phyloP scores from a whole-genome alignment of 805 yeast genomes.

The Zygoascus biomembranicola region DNA sequence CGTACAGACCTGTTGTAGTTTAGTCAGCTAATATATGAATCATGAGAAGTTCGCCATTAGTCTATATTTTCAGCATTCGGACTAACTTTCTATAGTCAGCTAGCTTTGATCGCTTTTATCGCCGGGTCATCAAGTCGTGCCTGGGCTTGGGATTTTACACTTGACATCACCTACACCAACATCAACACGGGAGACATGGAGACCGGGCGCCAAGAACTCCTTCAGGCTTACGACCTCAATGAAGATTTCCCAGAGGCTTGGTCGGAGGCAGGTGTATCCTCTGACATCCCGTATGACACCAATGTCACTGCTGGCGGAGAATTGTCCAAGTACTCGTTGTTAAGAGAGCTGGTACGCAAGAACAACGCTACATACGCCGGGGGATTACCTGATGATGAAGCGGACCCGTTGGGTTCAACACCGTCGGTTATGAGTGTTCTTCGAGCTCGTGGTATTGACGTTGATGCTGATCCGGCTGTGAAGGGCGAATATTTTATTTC shows the following conservation, averaged over 20 bases:
- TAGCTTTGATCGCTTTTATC: no score
- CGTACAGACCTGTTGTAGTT: no score
- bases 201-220: constrained; percentile 2
- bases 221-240: constrained; percentile 14
- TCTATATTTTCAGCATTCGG: no score
- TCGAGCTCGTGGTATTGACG: constrained; percentile 33
- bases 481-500: constrained; percentile 44
- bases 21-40: no score
- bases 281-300: not conserved
- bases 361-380: not conserved
- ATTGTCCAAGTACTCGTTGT: constrained; percentile 17
- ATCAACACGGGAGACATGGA: not conserved
- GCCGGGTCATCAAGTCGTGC: no score
- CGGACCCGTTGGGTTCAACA: constrained; percentile 53
- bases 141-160: not conserved
- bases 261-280: constrained; percentile 11
- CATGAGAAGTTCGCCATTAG: no score
- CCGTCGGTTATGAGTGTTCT: constrained; percentile 37
- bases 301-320: constrained; percentile 1
- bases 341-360: constrained; percentile 9
- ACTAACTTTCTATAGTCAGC: no score
- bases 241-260: constrained; percentile 17
- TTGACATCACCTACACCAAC: not conserved
- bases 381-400: constrained; percentile 25
- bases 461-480: constrained; percentile 26